Evolutionary conservation across 345 rosid genomes (phyloP).

Genomic region (Euphorbia pulcherrima): DNA sequence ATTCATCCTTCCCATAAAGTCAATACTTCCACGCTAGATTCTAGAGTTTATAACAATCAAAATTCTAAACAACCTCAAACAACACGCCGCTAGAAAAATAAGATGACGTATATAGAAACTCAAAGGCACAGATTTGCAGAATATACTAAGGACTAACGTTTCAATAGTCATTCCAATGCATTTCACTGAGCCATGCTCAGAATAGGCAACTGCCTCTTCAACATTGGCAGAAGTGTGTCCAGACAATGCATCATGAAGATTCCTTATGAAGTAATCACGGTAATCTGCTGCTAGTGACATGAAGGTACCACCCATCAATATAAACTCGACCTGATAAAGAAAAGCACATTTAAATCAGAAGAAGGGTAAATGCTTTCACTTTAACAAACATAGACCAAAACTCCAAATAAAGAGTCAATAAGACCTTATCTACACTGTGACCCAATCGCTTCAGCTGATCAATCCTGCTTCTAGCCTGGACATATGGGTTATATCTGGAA

Average conservation of each 20-base stretch:
- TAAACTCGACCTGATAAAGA: conserved; percentile 84
- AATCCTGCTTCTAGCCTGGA: conserved; percentile 96
- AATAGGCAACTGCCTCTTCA: conserved; percentile 94
- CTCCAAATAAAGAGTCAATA: neutral
- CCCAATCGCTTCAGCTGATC: conserved; percentile 99
- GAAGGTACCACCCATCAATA: conserved; percentile 97
- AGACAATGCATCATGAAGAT: conserved; percentile 95
- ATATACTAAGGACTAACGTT: conserved; percentile 79
- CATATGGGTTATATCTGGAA: conserved; percentile 87
- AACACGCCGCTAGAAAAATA: neutral
- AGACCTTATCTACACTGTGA: conserved; percentile 95
- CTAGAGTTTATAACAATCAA: neutral
- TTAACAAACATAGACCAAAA: neutral
- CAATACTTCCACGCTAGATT: neutral
- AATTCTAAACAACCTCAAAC: conserved; percentile 12
- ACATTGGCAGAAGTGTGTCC: conserved; percentile 94
- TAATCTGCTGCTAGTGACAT: conserved; percentile 96
- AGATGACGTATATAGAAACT: neutral
- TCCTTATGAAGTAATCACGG: conserved; percentile 85
- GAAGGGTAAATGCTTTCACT: neutral
- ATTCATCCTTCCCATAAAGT: neutral
- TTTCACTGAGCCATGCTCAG: conserved; percentile 88
- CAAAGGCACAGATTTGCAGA: conserved; percentile 1
- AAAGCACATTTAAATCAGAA: conserved; percentile 8
- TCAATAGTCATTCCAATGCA: conserved; percentile 99